Evolutionary conservation across 2,329 filamentous ascomycete genomes (phyloP).

Genomic region (Diatrype stigma): DNA sequence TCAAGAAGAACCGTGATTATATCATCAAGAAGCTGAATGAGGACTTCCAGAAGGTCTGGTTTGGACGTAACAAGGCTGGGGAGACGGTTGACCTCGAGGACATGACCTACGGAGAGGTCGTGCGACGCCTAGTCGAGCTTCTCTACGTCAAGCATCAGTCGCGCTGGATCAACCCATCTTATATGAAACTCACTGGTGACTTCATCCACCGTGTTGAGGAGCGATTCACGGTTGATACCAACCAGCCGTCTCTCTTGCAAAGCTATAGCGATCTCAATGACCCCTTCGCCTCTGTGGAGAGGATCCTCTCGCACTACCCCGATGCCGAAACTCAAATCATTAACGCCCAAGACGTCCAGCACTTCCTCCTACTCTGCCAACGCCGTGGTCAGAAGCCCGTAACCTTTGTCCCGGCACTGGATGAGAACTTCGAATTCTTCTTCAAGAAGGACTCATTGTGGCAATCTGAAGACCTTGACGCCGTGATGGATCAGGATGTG

Average conservation of each 20-base stretch:
- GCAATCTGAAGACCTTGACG: constrained; percentile 97
- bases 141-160: constrained; percentile 89
- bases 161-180: constrained; percentile 86
- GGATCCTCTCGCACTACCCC: constrained; percentile 77
- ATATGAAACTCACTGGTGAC: constrained; percentile 79
- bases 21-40: constrained; percentile 96
- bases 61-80: constrained; percentile 77
- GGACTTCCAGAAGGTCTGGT: constrained; percentile 97
- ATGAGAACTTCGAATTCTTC: constrained; percentile 97
- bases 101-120: constrained; percentile 90
- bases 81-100: constrained; percentile 85
- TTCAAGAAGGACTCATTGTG: constrained; percentile 99
- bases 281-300: constrained; percentile 73
- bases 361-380: constrained; percentile 91
- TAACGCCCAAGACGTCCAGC: constrained; percentile 96
- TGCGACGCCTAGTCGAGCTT: constrained; percentile 81
- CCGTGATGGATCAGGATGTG: constrained; percentile 93
- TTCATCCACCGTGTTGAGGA: constrained; percentile 97
- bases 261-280: constrained; percentile 83
- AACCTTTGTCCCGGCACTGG: constrained; percentile 90
- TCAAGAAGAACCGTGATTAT: constrained; percentile 83
- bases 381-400: constrained; percentile 92
- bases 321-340: constrained; percentile 88
- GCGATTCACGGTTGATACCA: constrained; percentile 73
- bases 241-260: constrained; percentile 78